Evolutionary conservation across 2,329 filamentous ascomycete genomes (phyloP).

Genomic region (Diaporthe humulicola): DNA sequence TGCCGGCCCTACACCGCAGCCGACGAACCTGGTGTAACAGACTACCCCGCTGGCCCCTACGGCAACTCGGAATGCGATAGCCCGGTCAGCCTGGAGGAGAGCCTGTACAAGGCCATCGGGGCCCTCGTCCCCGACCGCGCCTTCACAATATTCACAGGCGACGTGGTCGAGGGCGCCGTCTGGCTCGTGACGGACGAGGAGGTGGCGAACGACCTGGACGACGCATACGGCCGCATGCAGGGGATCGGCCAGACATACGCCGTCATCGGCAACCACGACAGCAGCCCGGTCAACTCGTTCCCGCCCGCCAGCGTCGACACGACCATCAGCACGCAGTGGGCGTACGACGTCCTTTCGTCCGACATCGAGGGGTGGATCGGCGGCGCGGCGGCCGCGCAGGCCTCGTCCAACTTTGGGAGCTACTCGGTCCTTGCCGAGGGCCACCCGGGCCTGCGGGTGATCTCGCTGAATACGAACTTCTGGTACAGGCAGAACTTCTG

Average conservation of each 20-base stretch:
- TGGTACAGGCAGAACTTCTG: conserved; percentile 72
- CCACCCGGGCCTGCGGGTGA: conserved; percentile 62
- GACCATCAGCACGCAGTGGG: conserved; percentile 59
- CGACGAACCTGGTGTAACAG: conserved; percentile 62
- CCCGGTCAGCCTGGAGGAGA: conserved; percentile 64
- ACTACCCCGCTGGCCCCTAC: conserved; percentile 63
- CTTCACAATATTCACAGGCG: conserved; percentile 72
- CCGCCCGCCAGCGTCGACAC: conserved; percentile 54
- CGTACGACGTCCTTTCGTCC: conserved; percentile 62
- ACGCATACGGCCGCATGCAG: conserved; percentile 62
- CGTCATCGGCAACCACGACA: conserved; percentile 70
- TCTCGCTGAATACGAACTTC: conserved; percentile 71
- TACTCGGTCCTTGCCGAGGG: conserved; percentile 62
- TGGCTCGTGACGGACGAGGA: conserved; percentile 57
- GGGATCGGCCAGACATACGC: conserved; percentile 56
- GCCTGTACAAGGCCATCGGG: conserved; percentile 67
- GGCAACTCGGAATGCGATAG: conserved; percentile 68
- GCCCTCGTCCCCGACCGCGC: conserved; percentile 59
- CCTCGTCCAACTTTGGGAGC: conserved; percentile 57
- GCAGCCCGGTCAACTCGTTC: conserved; percentile 65
- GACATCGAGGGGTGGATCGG: conserved; percentile 65
- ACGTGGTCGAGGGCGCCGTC: conserved; percentile 67
- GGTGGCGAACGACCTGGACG: conserved; percentile 52
- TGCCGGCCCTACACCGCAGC: conserved; percentile 64
- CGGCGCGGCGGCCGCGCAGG: conserved; percentile 47